phyloP scores from a whole-genome alignment of 768 basidiomycete species.

The Podaxis carcinomalis region DNA sequence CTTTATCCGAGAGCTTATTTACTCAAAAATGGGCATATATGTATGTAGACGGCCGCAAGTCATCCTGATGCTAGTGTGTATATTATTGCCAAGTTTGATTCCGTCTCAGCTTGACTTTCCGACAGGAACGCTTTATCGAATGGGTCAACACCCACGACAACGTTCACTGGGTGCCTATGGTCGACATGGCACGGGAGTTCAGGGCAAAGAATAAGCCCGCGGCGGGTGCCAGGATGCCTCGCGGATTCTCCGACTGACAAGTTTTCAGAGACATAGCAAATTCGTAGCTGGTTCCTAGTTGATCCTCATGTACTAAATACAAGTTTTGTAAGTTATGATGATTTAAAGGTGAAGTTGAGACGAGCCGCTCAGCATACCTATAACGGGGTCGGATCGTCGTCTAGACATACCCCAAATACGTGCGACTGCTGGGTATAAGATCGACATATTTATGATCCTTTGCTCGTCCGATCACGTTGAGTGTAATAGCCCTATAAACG shows the following conservation, averaged over 20 bases:
- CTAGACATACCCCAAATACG: too few relatives aligned
- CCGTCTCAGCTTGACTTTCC: not conserved
- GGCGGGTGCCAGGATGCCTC: conserved; percentile 52
- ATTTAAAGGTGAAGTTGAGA: too few relatives aligned
- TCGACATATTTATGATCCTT: too few relatives aligned
- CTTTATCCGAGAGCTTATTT: not conserved
- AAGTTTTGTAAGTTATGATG: too few relatives aligned
- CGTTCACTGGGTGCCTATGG: conserved; percentile 68
- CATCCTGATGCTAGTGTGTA: conserved; percentile 60
- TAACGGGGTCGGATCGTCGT: too few relatives aligned
- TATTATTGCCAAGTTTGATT: not conserved
- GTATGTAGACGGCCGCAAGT: conserved; percentile 57
- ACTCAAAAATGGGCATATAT: not conserved
- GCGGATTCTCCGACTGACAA: conserved; percentile 25
- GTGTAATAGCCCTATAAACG: too few relatives aligned
- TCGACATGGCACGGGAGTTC: conserved; percentile 63
- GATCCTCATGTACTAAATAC: too few relatives aligned
- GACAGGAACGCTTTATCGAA: conserved; percentile 66
- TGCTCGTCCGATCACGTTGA: too few relatives aligned
- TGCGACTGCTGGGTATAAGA: too few relatives aligned
- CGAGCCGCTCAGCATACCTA: too few relatives aligned
- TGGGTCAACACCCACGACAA: conserved; percentile 69
- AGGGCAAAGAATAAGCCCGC: conserved; percentile 45
- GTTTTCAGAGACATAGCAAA: not conserved
- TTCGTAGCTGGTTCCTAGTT: not conserved